These are phyloP conservation scores for Stachybotrys elegans DNA, from an alignment of 2,329 filamentous ascomycete species.

Conservation along the genomic window DNA sequence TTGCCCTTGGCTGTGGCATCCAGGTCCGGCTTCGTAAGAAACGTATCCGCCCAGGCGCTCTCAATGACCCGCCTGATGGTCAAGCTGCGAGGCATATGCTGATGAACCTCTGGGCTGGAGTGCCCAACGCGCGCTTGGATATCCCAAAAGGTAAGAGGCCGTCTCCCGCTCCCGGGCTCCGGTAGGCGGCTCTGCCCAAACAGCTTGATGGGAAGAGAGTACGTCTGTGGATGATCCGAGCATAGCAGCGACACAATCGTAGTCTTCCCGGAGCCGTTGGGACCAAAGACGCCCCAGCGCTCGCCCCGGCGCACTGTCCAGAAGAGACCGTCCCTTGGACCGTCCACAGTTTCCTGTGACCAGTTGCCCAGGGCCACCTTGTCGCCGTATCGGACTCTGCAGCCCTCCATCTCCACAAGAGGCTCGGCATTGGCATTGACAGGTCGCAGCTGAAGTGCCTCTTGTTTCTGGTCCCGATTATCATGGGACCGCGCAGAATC, in stretches of 20 bases:
- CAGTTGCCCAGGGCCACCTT: slow-evolving; percentile 79
- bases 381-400: slow-evolving; percentile 72
- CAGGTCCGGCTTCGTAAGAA: slow-evolving; percentile 64
- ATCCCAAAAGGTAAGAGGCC: slow-evolving; percentile 85
- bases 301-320: slow-evolving; percentile 83
- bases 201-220: slow-evolving; percentile 78
- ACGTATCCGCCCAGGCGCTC: slow-evolving; percentile 88
- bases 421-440: slow-evolving; percentile 50
- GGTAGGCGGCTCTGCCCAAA: slow-evolving; percentile 82
- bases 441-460: slow-evolving; percentile 7
- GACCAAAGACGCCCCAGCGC: slow-evolving; percentile 87
- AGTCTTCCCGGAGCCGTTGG: slow-evolving; percentile 94
- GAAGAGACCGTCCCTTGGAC: slow-evolving; percentile 57
- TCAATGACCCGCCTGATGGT: slow-evolving; percentile 71
- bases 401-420: slow-evolving; percentile 82
- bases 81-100: slow-evolving; percentile 79
- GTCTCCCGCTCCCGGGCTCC: slow-evolving; percentile 56
- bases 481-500: slow-evolving; percentile 11
- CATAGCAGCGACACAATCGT: slow-evolving; percentile 88
- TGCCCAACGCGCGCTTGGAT: slow-evolving; percentile 87
- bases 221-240: slow-evolving; percentile 93
- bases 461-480: not conserved
- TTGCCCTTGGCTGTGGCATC: slow-evolving; percentile 48
- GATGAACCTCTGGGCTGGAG: slow-evolving; percentile 88
- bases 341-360: slow-evolving; percentile 52